phyloP scores from a whole-genome alignment of 2,329 filamentous ascomycete genomes.

The Pseudogymnoascus sp. region DNA sequence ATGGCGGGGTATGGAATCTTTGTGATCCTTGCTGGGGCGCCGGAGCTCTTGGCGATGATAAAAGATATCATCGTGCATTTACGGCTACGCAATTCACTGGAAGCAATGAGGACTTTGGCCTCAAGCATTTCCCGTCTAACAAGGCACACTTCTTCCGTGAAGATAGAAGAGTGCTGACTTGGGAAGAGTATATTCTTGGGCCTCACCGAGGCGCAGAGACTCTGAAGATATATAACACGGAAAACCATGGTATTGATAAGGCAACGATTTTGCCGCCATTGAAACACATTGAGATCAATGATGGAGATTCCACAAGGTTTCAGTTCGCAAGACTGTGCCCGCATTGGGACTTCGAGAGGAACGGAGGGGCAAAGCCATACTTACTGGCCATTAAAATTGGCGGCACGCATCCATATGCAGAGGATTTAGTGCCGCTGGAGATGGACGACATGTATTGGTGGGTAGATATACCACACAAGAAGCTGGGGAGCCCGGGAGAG shows the following conservation, averaged over 20 bases:
- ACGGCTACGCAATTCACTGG: constrained; percentile 52
- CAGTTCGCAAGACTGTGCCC: constrained; percentile 71
- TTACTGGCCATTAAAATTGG: constrained; percentile 63
- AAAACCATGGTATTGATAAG: constrained; percentile 45
- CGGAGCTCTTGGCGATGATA: constrained; percentile 52
- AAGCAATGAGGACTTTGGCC: constrained; percentile 72
- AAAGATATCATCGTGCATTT: constrained; percentile 62
- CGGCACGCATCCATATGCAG: constrained; percentile 48
- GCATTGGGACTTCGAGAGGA: constrained; percentile 70
- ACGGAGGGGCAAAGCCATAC: constrained; percentile 58
- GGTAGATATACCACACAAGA: constrained; percentile 60
- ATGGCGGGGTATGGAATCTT: constrained; percentile 83
- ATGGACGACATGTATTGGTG: constrained; percentile 78
- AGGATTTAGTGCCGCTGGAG: constrained; percentile 63
- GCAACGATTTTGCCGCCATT: constrained; percentile 54
- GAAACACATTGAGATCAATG: constrained; percentile 52
- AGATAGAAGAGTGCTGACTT: constrained; percentile 60
- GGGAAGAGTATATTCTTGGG: constrained; percentile 76
- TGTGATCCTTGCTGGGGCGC: constrained; percentile 92
- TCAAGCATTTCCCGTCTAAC: constrained; percentile 70
- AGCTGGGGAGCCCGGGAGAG: constrained; percentile 63
- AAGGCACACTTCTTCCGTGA: constrained; percentile 62
- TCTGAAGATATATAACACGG: constrained; percentile 39
- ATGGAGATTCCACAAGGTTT: constrained; percentile 56
- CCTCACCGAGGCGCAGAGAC: constrained; percentile 42